Evolutionary conservation across 345 rosid genomes (phyloP), one percentile per base, ranked within the genome.

Genomic region (Brassica napus): DNA sequence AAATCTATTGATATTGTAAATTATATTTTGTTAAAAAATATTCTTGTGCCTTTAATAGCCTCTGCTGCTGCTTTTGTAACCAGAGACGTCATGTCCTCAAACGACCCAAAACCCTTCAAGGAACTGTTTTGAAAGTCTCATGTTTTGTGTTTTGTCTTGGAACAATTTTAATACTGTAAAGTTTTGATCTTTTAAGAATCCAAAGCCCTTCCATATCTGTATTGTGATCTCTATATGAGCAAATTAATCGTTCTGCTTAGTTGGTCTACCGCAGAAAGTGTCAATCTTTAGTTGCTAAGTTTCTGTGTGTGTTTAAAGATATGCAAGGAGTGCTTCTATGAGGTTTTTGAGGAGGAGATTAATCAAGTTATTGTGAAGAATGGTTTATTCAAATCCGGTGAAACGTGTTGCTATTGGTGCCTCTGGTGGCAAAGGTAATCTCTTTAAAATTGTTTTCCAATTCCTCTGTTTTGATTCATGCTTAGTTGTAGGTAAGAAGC

Each of bases 391-490:
- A 95, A 88, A 77, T 84, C 91, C 3, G 93, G 94, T 57, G 94
- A 95, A 95, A 35, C 90, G 98, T 2, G 82, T 95, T 69, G 99
- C 88, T 18, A 88, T 95, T 5, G 97, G 98, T 62, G 98, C 97
- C 4, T 95, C 99, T 1, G 97, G 97, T 52, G 99, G 99, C 59
- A 95, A 95, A 93, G 96, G 97, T 92, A 5, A 63, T 7, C 18
- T 63, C 10, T 63, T 10, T 26, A 6, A 14, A 24, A 44, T 18
- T 44, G 16, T 61, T 42, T 44, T 3, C 8, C 32, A 5, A 12
- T 61, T 39, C n/a, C 65, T 72, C 18, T 9, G 12, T 54, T 54
- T 11, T 47, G 2, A 4, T 8, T 75, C 66, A 65, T 66, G 16
- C 16, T 47, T 47, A 47, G 55, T 28, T 47, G 6, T 15, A 47